Evolutionary conservation across 768 basidiomycete genomes (phyloP).

Genomic region (Obba rivulosa): DNA sequence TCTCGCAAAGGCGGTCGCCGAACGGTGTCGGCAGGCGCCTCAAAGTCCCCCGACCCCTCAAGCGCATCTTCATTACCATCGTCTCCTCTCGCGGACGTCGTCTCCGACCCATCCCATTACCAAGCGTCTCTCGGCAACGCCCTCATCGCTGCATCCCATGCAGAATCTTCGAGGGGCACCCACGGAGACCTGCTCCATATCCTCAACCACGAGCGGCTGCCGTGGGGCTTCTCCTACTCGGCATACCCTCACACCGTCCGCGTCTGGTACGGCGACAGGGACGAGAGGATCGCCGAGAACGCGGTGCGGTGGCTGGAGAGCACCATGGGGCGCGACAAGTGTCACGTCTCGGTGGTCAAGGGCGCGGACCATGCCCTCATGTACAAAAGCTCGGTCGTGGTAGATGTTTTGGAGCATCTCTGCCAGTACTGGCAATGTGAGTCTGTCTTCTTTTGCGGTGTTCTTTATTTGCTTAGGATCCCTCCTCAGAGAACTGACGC

Average conservation of each 20-base stretch:
- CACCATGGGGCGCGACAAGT: slow-evolving; percentile 69
- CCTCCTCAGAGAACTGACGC: slow-evolving; percentile 8
- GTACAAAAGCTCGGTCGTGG: slow-evolving; percentile 84
- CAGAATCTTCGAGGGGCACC: slow-evolving; percentile 88
- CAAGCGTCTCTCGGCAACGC: slow-evolving; percentile 83
- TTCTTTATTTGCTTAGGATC: background rate
- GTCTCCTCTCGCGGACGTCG: slow-evolving; percentile 27
- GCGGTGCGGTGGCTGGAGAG: slow-evolving; percentile 92
- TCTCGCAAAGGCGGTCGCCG: slow-evolving; percentile 42
- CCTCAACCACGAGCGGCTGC: slow-evolving; percentile 80
- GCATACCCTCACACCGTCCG: slow-evolving; percentile 71
- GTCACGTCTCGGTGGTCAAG: slow-evolving; percentile 74
- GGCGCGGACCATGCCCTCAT: slow-evolving; percentile 92
- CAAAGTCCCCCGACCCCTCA: slow-evolving; percentile 49
- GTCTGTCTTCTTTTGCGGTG: background rate
- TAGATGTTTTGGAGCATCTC: slow-evolving; percentile 76
- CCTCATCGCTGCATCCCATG: slow-evolving; percentile 89
- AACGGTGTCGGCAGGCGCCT: slow-evolving; percentile 59
- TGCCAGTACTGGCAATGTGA: slow-evolving; percentile 38
- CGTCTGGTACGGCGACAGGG: slow-evolving; percentile 91
- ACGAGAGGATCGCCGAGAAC: slow-evolving; percentile 90
- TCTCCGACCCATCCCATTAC: slow-evolving; percentile 11
- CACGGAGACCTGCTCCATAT: slow-evolving; percentile 90
- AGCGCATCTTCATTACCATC: no score
- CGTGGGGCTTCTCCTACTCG: slow-evolving; percentile 87